Evolutionary conservation across 345 rosid species (phyloP), one percentile per base, ranked within the genome.

Genomic region (Populus simonii): DNA sequence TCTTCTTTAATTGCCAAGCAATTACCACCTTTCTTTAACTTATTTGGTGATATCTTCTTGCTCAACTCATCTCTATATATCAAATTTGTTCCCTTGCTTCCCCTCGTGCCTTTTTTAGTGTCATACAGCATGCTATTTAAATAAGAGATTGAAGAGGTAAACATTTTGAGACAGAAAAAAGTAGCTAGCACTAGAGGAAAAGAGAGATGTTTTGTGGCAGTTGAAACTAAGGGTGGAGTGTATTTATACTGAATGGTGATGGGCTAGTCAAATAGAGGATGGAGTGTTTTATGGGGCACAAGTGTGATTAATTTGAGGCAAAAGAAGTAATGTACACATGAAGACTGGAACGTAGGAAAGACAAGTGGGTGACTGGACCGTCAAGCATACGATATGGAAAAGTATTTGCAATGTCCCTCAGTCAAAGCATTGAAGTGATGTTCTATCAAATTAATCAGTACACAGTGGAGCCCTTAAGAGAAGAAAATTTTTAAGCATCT

Each of bases 51-150:
- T 39, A 17, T 55, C 67, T 76, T 83, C 71, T 63, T 78, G 49
- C 57, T 59, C 70, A 83, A 20, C 20, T 81, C 85, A 9, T 86
- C 89, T 80, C 85, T 81, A 33, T 67, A 47, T 23, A 83, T 74
- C 49, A 82, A 68, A 36, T 75, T 84, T 6, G 79, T 20, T 23
- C 45, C 29, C 69, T 66, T 31, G 1, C 73, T 3, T 35, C 70
- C 27, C 51, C 22, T 76, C 0, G 20, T 41, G 6, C 67, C 41
- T 33, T 18, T 5, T 4, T 2, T 8, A 47, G 15, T 22, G 13
- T 57, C 45, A 17, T 10, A 8, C 5, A 73, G n/a, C 3, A 73
- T 7, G 62, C 45, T 39, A 6, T 27, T 59, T 5, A 63, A 41
- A 36, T 65, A 59, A n/a, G 49, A 27, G 39, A 10, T 35, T 8